These are phyloP conservation scores for Mimosa pudica DNA, from an alignment of 306 rosid genomes.

Conservation along the genomic window DNA sequence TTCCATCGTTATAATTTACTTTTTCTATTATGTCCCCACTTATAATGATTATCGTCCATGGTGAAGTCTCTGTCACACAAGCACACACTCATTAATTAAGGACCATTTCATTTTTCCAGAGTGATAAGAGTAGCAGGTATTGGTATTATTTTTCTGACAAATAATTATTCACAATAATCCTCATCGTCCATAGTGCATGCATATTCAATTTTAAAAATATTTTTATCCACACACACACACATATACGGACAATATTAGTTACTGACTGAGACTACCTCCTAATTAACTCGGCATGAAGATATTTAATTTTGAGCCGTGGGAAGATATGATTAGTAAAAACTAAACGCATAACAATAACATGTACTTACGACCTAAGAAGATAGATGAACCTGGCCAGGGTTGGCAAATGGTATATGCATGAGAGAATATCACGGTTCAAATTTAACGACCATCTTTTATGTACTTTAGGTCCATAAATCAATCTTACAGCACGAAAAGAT, in stretches of 20 bases:
- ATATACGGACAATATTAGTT: background rate
- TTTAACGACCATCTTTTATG: background rate
- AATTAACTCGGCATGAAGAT: constrained; percentile 6
- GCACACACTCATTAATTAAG: background rate
- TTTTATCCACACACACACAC: background rate
- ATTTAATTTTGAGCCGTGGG: background rate
- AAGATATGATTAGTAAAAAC: background rate
- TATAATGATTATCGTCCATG: constrained; percentile 3
- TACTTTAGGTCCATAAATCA: background rate
- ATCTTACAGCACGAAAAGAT: background rate
- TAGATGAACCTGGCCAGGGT: constrained; percentile 9
- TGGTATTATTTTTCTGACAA: background rate
- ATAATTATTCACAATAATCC: background rate
- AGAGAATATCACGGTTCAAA: background rate
- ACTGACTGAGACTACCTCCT: constrained; percentile 14
- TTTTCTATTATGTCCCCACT: background rate
- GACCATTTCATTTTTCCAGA: background rate
- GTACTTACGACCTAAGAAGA: background rate
- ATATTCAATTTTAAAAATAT: background rate
- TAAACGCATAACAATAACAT: background rate
- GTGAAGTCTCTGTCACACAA: background rate
- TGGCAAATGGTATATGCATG: constrained; percentile 24
- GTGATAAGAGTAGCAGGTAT: background rate
- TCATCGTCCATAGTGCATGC: background rate
- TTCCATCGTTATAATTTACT: background rate